These are phyloP conservation scores for Podospora sp. DNA, from an alignment of 495 filamentous ascomycete genomes.

Conservation along the genomic window DNA sequence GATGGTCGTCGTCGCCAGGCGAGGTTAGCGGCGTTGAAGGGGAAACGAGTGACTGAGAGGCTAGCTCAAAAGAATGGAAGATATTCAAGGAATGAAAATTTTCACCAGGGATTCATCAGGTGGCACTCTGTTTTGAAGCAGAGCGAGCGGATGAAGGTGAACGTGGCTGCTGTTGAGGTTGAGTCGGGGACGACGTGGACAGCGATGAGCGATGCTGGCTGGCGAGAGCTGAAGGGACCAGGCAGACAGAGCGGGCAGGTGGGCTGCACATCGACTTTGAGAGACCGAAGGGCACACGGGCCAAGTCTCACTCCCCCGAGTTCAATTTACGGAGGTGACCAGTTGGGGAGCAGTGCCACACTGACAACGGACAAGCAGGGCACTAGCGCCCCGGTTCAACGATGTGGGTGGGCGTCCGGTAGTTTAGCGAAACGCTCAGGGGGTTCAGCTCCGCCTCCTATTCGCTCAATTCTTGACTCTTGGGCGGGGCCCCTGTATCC, in stretches of 20 bases:
- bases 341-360: conserved; percentile 30
- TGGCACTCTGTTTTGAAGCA: not conserved
- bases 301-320: conserved; percentile 20
- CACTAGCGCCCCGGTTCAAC: conserved; percentile 29
- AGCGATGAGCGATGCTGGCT: conserved; percentile 23
- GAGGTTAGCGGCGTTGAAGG: conserved; percentile 12
- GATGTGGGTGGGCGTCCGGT: conserved; percentile 22
- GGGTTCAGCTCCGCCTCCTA: conserved; percentile 27
- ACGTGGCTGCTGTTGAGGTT: conserved; percentile 18
- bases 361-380: conserved; percentile 20
- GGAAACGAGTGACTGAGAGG: conserved; percentile 56
- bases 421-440: conserved; percentile 37
- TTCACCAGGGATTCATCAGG: conserved; percentile 26
- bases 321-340: conserved; percentile 41
- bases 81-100: conserved; percentile 25
- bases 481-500: conserved; percentile 21
- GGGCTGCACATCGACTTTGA: conserved; percentile 30
- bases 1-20: not conserved
- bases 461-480: conserved; percentile 23
- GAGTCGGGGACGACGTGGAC: conserved; percentile 27
- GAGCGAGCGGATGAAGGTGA: conserved; percentile 12
- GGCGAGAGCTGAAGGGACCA: conserved; percentile 28
- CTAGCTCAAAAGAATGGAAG: conserved; percentile 53
- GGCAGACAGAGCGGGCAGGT: conserved; percentile 6
- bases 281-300: conserved; percentile 28